Evolutionary conservation across 2,329 filamentous ascomycete genomes (phyloP), one percentile per base, ranked within the genome.

Genomic region (Aspergillus ustus): DNA sequence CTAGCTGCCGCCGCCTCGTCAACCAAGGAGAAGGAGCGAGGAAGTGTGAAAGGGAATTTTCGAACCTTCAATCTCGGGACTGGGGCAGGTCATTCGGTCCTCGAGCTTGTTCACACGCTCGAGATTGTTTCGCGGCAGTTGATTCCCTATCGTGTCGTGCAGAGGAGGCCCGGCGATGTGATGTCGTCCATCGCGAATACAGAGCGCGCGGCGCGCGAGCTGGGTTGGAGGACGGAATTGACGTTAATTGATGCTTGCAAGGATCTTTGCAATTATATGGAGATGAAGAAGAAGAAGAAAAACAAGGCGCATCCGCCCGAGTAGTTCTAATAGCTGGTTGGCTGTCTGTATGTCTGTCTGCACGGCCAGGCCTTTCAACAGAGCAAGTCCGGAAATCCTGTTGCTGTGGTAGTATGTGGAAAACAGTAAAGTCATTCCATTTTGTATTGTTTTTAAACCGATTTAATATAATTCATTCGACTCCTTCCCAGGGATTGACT

Each of bases 31-130:
- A 5, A 25, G 6, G 25, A n/a, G n/a, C 68, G 73, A 19, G 73
- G 74, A 8, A 70, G 70, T 45, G 60, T 78, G 52, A 66, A 61
- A 46, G 70, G 77, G 25, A 78, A 84, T 60, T 78, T 78, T 68
- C 75, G 76, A 7, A 75, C 75, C 3, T 79, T 78, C 69, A 79
- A 79, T 49, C 64, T 79, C 31, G 77, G 77, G 7, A 78, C 77
- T 4, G 77, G 77, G n/a, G 69, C 63, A 3, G 77, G 77, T 3
- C 70, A 77, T 57, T 78, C 76, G 0, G 77, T 79, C 2, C 65
- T 72, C 64, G 74, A 79, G 44, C 74, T 79, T 5, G 70, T 77
- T 43, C 68, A 63, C 40, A 69, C 76, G 37, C 78, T 79, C 77
- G 75, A 78, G 53, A 61, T 57, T 7, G 75, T 77, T 17, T 73